Base-by-base conservation (phyloP, 176 grass and related monocot species). In the Neostapfia colusana region DNA sequence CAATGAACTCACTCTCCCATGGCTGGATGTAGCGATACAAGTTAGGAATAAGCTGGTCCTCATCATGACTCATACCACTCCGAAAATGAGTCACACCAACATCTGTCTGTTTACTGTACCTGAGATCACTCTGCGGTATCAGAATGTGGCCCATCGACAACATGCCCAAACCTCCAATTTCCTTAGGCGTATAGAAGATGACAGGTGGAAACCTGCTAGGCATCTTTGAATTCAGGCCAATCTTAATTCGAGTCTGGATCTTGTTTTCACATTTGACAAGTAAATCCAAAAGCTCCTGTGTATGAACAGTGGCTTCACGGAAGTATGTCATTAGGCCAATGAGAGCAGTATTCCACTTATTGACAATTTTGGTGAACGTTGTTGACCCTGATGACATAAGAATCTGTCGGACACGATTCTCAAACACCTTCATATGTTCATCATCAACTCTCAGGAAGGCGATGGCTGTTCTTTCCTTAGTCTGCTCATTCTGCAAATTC, bases 221-320 rank as follows among this genome's bases (percentile, higher is more conserved):
- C 91, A 94, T 98, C 76, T 94, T 98, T 8, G 95, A 98, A 70
- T 98, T 98, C 82, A 98, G 74, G 8, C 95, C 95, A 79, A 98
- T 98, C 72, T 98, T 98, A 72, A 98, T 98, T 76, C 91, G 95
- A 72, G 95, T 98, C 76, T 98, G 95, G 58, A 98, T 98, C 89
- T 98, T 98, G 87, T 98, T 98, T 92, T 98, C 95, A 75, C 95
- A 98, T 82, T 98, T 98, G 54, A 98, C 95, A 46, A 98, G 89
- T 69, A 98, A 85, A 92, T 98, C 95, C 62, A 98, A 75, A 42
- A 98, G 86, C 70, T 98, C 95, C 54, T 98, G 95, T 1, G 95
- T 98, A 75, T 98, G 95, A 31, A 98, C 95, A 76, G 95, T 98
- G 58, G 95, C 91, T 90, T 98, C 95, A 69, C 95, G 91, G 65